Percentiles rank a stretch among this genome's conserved stretches.
phyloP scores from a whole-genome alignment of 208 protist genomes.

The Wallacemonas collosoma region DNA sequence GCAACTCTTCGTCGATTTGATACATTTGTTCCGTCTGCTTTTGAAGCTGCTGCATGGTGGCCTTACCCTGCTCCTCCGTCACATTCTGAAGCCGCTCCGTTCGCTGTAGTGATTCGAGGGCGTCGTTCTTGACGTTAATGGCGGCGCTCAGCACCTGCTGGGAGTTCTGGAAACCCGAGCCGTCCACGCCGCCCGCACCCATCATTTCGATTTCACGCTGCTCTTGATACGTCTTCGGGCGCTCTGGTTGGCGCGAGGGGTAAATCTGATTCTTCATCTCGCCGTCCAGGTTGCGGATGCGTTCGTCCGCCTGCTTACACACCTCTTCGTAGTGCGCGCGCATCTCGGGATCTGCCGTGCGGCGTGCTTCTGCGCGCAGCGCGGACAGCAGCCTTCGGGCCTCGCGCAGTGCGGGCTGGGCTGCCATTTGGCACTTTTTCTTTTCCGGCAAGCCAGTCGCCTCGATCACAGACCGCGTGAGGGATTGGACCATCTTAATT shows the following conservation, averaged over 20 bases:
- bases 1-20: conserved; percentile 80
- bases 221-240: conserved; percentile 59
- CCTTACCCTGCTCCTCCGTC: conserved; percentile 75
- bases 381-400: conserved; percentile 62
- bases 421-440: conserved; percentile 65
- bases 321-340: conserved; percentile 56
- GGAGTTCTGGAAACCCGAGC: conserved; percentile 66
- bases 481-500: conserved; percentile 39
- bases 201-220: conserved; percentile 69
- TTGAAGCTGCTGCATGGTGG: conserved; percentile 56
- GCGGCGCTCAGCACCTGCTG: conserved; percentile 72
- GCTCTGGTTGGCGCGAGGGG: conserved; percentile 23
- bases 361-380: conserved; percentile 70
- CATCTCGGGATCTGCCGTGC: conserved; percentile 46
- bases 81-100: conserved; percentile 68
- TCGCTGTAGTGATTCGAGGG: conserved; percentile 67
- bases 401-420: conserved; percentile 64
- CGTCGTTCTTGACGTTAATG: conserved; percentile 77
- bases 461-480: conserved; percentile 59
- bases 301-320: conserved; percentile 59
- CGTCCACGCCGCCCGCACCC: conserved; percentile 57
- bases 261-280: conserved; percentile 85
- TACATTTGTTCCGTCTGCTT: conserved; percentile 83
- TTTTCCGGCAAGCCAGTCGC: conserved; percentile 54
- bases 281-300: conserved; percentile 52